These are phyloP conservation scores for Kazachstania psychrophila DNA, from an alignment of 805 yeast genomes.

Conservation along the genomic window DNA sequence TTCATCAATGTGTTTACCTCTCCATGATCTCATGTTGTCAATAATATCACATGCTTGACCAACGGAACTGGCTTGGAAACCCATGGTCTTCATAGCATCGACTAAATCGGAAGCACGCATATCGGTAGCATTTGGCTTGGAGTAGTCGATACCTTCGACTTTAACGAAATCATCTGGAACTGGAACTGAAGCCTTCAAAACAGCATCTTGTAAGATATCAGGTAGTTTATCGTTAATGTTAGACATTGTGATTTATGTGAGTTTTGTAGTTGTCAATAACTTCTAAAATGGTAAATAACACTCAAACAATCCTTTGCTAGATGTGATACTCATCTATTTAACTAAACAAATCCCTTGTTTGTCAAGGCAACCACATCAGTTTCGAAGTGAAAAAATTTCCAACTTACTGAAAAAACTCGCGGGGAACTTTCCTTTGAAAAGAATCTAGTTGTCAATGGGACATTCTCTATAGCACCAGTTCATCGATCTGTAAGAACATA, in stretches of 20 bases:
- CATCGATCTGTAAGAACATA: constrained; percentile 1
- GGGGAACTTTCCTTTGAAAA: no score
- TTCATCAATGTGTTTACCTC: constrained; percentile 67
- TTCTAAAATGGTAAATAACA: no score
- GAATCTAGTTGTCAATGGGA: no score
- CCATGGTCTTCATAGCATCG: constrained; percentile 84
- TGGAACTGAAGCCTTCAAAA: constrained; percentile 74
- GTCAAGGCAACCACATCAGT: neutral
- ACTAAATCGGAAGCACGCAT: constrained; percentile 74
- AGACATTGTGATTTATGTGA: constrained; percentile 3
- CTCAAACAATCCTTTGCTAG: no score
- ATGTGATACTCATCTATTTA: no score
- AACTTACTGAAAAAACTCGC: neutral
- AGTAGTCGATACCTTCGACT: constrained; percentile 86
- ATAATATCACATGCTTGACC: constrained; percentile 88
- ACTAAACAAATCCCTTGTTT: no score
- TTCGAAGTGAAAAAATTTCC: neutral
- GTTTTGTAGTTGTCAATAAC: no score
- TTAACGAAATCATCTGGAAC: constrained; percentile 71
- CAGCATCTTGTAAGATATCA: constrained; percentile 80
- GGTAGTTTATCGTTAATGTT: constrained; percentile 43
- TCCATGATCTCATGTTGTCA: constrained; percentile 86
- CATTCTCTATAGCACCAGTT: no score
- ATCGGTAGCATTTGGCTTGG: constrained; percentile 63
- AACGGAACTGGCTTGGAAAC: constrained; percentile 88